A percentile compares a stretch with the other conserved stretches of the same genome.
Conservation (phyloP, 2,329 filamentous ascomycete genomes). For the Botrytis fabae region DNA sequence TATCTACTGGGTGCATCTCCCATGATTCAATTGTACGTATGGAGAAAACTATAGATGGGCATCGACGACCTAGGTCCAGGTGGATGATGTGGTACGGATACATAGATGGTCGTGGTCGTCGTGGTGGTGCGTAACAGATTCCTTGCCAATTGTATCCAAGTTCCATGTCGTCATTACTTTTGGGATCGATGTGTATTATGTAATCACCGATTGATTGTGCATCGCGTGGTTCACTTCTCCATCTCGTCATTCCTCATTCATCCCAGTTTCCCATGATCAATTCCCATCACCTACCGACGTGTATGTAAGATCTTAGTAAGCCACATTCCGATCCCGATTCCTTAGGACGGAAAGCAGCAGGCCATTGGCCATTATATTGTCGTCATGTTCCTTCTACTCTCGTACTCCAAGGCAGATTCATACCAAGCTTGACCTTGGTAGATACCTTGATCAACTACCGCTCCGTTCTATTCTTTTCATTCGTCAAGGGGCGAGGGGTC, state of each 20-base stretch:
- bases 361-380: neutral
- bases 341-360: neutral
- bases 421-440: neutral
- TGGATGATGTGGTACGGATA: neutral
- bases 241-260: neutral
- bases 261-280: neutral
- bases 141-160: neutral
- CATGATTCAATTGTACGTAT: neutral
- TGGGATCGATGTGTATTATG: neutral
- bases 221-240: neutral
- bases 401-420: too few relatives aligned
- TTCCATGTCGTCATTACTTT: conserved; percentile 12
- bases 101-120: too few relatives aligned
- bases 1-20: neutral
- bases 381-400: neutral
- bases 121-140: too few relatives aligned
- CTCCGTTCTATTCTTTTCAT: neutral
- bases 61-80: neutral
- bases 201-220: conserved; percentile 1
- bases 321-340: neutral
- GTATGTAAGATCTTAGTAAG: neutral
- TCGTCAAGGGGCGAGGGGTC: neutral
- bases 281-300: neutral
- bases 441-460: neutral
- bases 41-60: too few relatives aligned